phyloP scores from a whole-genome alignment of 768 basidiomycete species.

The Lentinula lateritia region DNA sequence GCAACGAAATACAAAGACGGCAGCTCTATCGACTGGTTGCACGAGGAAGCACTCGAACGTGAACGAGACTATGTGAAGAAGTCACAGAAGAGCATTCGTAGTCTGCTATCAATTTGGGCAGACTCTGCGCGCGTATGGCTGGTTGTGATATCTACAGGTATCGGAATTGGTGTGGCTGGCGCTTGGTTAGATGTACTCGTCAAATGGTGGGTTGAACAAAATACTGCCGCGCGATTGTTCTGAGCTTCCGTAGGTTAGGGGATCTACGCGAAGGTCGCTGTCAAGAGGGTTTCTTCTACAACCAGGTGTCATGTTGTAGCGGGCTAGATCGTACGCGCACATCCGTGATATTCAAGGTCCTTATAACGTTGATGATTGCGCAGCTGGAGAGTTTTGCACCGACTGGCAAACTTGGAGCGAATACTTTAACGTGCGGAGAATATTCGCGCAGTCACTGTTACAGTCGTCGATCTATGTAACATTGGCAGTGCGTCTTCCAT shows the following conservation, averaged over 20 bases:
- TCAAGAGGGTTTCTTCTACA: conserved; percentile 65
- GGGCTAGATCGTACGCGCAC: conserved; percentile 50
- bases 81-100: conserved; percentile 49
- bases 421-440: conserved; percentile 44
- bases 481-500: conserved; percentile 45
- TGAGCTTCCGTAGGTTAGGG: conserved; percentile 43
- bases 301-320: conserved; percentile 65
- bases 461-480: conserved; percentile 62
- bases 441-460: conserved; percentile 56
- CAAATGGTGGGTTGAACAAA: conserved; percentile 46
- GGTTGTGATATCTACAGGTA: conserved; percentile 59
- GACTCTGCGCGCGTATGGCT: conserved; percentile 63
- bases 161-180: conserved; percentile 63
- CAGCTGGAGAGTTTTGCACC: conserved; percentile 62
- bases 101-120: conserved; percentile 46
- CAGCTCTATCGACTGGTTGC: conserved; percentile 63
- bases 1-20: conserved; percentile 46
- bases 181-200: conserved; percentile 73
- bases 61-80: conserved; percentile 45
- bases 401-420: conserved; percentile 71
- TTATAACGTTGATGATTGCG: neutral
- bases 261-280: conserved; percentile 69
- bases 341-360: neutral
- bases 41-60: conserved; percentile 59
- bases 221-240: neutral